phyloP scores from a whole-genome alignment of 1,284 basidiomycete genomes.

The Puccinia coronata region DNA sequence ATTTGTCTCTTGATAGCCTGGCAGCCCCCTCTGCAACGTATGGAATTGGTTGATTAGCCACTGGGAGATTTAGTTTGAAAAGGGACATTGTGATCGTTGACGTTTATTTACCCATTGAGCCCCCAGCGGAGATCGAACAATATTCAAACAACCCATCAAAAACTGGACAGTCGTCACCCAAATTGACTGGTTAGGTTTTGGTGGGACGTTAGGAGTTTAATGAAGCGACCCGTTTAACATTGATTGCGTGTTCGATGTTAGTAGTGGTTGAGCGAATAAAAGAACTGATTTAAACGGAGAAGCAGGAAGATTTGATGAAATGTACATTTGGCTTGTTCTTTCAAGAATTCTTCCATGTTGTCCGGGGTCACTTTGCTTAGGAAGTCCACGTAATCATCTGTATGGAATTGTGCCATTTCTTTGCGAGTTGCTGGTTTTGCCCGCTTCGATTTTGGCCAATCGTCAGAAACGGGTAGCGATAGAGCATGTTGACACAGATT shows the following conservation, averaged over 20 bases:
- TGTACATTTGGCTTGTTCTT: constrained; percentile 93
- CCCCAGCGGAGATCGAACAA: constrained; percentile 96
- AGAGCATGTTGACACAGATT: constrained; percentile 86
- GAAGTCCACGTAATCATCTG: constrained; percentile 91
- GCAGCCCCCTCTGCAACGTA: constrained; percentile 83
- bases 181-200: constrained; percentile 68
- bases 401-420: constrained; percentile 94
- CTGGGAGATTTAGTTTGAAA: background rate
- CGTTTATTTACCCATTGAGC: constrained; percentile 79
- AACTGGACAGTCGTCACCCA: constrained; percentile 94
- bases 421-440: constrained; percentile 98
- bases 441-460: constrained; percentile 65
- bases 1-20: constrained; percentile 90
- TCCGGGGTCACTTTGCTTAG: constrained; percentile 78
- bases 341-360: constrained; percentile 81
- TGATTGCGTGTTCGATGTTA: constrained; percentile 6
- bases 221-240: constrained; percentile 18
- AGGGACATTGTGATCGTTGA: background rate
- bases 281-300: background rate
- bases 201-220: background rate
- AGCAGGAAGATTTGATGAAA: background rate
- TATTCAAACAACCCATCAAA: constrained; percentile 98
- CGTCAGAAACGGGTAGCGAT: constrained; percentile 9
- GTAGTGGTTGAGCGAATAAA: no score
- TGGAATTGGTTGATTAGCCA: constrained; percentile 20